Conservation (phyloP, 768 basidiomycete species). For the Pluteus cervinus region DNA sequence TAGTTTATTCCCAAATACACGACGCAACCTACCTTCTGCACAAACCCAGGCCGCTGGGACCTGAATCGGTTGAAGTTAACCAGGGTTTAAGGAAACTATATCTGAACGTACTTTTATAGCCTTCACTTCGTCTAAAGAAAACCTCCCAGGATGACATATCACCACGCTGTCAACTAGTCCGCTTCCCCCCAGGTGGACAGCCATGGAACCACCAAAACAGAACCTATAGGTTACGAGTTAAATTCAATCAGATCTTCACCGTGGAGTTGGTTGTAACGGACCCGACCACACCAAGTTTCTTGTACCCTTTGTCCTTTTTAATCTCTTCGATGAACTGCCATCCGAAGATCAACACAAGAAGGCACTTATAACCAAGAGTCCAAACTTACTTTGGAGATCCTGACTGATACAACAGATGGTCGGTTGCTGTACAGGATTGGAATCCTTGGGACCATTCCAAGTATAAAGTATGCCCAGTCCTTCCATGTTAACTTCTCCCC, state of each 20-base stretch:
- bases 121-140: constrained; percentile 26
- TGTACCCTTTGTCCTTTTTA: constrained; percentile 32
- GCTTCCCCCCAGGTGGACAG: constrained; percentile 30
- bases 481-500: constrained; percentile 24
- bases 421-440: constrained; percentile 24
- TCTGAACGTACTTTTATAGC: constrained; percentile 23
- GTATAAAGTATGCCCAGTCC: constrained; percentile 21
- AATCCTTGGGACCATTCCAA: constrained; percentile 19
- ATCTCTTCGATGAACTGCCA: constrained; percentile 30
- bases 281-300: constrained; percentile 39
- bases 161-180: constrained; percentile 31
- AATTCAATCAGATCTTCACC: neutral
- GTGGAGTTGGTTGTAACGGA: constrained; percentile 11
- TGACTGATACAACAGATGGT: constrained; percentile 23
- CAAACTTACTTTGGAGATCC: constrained; percentile 23
- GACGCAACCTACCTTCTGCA: constrained; percentile 28
- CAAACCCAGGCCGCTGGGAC: constrained; percentile 32
- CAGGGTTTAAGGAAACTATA: neutral
- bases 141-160: constrained; percentile 33
- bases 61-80: constrained; percentile 5
- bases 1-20: neutral
- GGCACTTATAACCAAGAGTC: constrained; percentile 4
- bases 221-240: constrained; percentile 23
- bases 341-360: neutral
- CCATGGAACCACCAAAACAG: constrained; percentile 35